Percentiles rank a stretch among this genome's conserved stretches.
Conservation (phyloP, 2,329 filamentous ascomycete genomes). For the Fusarium dlaminii region DNA sequence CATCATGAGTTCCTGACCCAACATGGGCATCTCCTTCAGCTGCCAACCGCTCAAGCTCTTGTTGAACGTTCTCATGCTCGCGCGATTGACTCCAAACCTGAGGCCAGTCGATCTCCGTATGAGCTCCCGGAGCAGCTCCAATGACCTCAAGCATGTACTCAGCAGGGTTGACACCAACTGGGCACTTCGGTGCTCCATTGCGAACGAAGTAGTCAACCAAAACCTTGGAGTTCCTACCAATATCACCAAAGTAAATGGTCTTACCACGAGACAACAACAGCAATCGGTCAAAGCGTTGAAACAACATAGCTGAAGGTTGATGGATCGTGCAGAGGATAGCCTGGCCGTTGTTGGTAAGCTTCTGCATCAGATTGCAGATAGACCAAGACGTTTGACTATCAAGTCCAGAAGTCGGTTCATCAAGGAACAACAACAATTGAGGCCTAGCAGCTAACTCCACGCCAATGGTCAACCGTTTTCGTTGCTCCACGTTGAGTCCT, state of each 20-base stretch:
- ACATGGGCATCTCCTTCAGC: background rate
- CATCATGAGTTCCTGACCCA: background rate
- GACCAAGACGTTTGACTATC: conserved; percentile 70
- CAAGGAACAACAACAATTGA: conserved; percentile 65
- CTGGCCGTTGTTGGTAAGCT: conserved; percentile 62
- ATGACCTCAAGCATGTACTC: conserved; percentile 71
- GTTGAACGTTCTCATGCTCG: conserved; percentile 46
- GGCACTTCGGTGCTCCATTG: conserved; percentile 66
- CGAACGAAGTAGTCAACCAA: conserved; percentile 69
- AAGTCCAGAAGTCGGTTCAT: conserved; percentile 67
- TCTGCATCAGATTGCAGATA: conserved; percentile 66
- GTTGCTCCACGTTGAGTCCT: conserved; percentile 67
- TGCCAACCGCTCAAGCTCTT: conserved; percentile 46
- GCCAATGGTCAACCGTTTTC: conserved; percentile 67
- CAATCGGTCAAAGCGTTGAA: conserved; percentile 64
- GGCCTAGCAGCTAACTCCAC: conserved; percentile 63
- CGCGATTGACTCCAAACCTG: conserved; percentile 48
- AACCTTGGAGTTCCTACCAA: conserved; percentile 64
- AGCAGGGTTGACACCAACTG: conserved; percentile 68
- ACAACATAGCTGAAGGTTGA: conserved; percentile 59
- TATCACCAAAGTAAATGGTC: conserved; percentile 73
- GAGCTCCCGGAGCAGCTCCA: conserved; percentile 60
- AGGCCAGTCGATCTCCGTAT: conserved; percentile 51
- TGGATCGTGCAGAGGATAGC: conserved; percentile 62
- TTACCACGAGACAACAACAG: conserved; percentile 69